phyloP scores from a whole-genome alignment of 345 rosid genomes.

The Gossypioides kirkii region DNA sequence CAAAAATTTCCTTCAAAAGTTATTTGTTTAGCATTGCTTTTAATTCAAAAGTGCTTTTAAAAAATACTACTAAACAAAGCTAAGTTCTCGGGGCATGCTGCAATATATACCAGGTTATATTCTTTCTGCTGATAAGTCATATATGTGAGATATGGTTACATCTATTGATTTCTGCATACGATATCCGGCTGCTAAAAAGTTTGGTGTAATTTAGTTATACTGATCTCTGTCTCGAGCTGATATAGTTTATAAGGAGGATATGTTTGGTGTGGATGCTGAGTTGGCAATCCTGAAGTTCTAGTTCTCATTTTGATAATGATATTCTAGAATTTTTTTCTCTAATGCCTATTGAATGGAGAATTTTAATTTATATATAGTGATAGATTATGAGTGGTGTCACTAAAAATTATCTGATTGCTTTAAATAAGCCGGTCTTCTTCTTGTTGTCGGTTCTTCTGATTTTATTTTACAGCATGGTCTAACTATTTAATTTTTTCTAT shows the following conservation, averaged over 20 bases:
- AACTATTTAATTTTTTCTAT: slow-evolving; percentile 25
- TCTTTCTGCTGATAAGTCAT: neutral
- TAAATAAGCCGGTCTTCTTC: neutral
- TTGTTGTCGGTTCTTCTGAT: neutral
- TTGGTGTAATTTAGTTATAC: neutral
- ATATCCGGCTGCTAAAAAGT: neutral
- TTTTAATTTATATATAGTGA: slow-evolving; percentile 6
- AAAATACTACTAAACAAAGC: too few species aligned
- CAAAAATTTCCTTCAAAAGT: too few species aligned
- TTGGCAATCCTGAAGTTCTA: slow-evolving; percentile 5
- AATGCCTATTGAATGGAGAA: neutral
- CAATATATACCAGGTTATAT: neutral
- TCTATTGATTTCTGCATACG: neutral
- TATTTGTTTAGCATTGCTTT: too few species aligned
- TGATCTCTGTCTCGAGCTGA: neutral
- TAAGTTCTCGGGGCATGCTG: neutral
- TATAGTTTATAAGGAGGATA: neutral
- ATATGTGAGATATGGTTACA: neutral
- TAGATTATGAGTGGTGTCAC: neutral
- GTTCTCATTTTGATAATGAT: neutral
- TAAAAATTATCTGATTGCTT: neutral
- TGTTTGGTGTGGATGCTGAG: neutral
- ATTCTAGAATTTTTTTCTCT: neutral
- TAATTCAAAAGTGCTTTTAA: too few species aligned
- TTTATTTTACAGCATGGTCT: neutral